Evolutionary conservation across 1,284 basidiomycete genomes (phyloP), one percentile per base, ranked within the genome.

Genomic region (Trichosporon inkin): DNA sequence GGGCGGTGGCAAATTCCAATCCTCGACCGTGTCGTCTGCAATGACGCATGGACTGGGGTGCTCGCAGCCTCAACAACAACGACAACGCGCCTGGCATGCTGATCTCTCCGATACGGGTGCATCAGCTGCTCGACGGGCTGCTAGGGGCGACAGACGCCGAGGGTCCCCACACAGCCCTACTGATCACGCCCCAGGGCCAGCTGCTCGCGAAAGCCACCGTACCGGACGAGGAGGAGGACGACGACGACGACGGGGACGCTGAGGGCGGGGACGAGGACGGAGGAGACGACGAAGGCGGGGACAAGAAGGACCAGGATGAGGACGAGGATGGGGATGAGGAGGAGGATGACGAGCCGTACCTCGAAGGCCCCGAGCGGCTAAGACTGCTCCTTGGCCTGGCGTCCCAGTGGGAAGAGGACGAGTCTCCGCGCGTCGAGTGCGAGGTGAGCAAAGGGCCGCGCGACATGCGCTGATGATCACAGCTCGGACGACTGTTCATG

Each of bases 331-430:
- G 19, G 16, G 54, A 51, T 13, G 56, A 58, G 16, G 57, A 54
- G 1, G 52, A 51, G 7, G 53, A 61, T 10, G 63, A 62, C n/a
- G 62, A 64, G 53, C 72, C 72, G 1, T 74, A 64, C 39, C 61
- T 74, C 19, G 72, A 74, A 20, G 65, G 66, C 3, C 71, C 72
- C 1, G 71, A 74, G 58, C 57, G 72, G n/a, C 41, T 71, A 49
- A 60, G 72, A 8, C 54, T 74, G n/a, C 57, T 74, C 11, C 60
- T 68, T 8, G 72, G 72, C 6, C 59, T 74, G 3, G 67, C 70
- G n/a, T 66, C 63, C 16, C 71, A 74, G 55, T 72, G 70, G 70
- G 66, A 70, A 32, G 69, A 71, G 51, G 71, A 70, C 36, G 67
- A 64, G 44, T 71, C 68, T 19, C 68, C 68, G 10, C 62, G 67